Evolutionary conservation across 2,329 filamentous ascomycete genomes (phyloP).

Genomic region (Hirsutella thompsonii): DNA sequence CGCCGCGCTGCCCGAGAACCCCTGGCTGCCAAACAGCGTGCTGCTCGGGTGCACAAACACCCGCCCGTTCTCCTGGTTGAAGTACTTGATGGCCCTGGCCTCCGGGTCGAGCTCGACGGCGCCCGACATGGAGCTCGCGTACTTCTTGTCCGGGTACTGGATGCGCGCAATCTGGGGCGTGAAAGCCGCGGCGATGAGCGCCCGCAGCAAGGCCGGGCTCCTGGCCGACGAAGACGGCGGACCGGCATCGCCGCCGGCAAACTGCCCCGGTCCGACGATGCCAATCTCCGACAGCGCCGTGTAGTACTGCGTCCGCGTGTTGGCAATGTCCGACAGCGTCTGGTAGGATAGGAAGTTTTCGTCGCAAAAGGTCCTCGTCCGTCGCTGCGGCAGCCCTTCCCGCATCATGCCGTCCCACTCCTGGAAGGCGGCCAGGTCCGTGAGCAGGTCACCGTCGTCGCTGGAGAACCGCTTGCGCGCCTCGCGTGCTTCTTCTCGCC

Average conservation of each 20-base stretch:
- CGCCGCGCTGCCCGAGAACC: conserved; percentile 58
- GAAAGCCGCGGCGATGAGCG: conserved; percentile 61
- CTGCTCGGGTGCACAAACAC: conserved; percentile 91
- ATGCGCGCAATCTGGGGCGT: conserved; percentile 84
- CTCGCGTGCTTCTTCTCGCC: conserved; percentile 67
- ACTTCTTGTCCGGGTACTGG: conserved; percentile 91
- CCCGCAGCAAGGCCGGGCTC: conserved; percentile 45
- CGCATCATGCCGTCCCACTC: conserved; percentile 61
- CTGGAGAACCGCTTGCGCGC: conserved; percentile 62
- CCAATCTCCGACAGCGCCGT: conserved; percentile 76
- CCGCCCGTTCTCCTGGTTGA: conserved; percentile 69
- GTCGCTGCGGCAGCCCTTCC: conserved; percentile 44
- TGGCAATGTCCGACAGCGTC: conserved; percentile 77
- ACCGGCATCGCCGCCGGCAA: conserved; percentile 6
- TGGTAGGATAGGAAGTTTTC: conserved; percentile 75
- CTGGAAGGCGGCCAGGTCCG: conserved; percentile 74
- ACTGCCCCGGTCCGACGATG: conserved; percentile 44
- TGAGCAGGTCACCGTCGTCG: conserved; percentile 77
- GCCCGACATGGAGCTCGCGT: conserved; percentile 72
- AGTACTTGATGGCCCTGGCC: conserved; percentile 85
- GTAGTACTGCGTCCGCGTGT: conserved; percentile 76
- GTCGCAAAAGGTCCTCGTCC: conserved; percentile 66
- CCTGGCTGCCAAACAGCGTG: conserved; percentile 71
- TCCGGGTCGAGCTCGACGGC: conserved; percentile 90
- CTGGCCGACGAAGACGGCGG: conserved; percentile 5